These are phyloP conservation scores for Brasilioporus rufonigricans DNA, from an alignment of 768 basidiomycete species.

Conservation along the genomic window DNA sequence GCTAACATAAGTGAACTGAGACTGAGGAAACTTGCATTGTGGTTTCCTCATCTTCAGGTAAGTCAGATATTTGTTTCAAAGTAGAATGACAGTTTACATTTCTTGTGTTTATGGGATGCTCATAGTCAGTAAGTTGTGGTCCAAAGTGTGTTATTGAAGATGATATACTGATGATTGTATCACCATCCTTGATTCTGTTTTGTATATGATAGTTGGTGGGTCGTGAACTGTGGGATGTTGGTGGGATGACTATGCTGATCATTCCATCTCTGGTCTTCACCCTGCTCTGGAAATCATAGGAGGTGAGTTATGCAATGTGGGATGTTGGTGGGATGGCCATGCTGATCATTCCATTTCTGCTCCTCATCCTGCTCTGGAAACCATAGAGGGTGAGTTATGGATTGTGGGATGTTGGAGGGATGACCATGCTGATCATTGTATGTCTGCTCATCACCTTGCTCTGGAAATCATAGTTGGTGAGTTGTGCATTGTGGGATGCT, in stretches of 20 bases:
- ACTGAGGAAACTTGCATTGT: neutral
- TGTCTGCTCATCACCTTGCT: no score
- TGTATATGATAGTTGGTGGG: no score
- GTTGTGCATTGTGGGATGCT: neutral
- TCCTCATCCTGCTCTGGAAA: no score
- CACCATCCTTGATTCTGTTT: no score
- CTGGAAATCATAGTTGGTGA: neutral
- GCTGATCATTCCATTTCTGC: no score
- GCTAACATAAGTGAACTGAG: neutral
- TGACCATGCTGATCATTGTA: neutral
- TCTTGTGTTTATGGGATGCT: no score
- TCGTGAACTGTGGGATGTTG: neutral
- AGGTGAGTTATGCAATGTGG: neutral
- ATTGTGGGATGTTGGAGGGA: neutral
- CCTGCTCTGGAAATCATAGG: neutral
- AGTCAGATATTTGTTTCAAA: neutral
- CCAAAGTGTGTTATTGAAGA: no score
- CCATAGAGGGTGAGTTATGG: neutral
- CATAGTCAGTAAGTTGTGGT: no score
- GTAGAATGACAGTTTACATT: no score
- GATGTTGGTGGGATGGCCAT: neutral
- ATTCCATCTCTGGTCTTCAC: no score
- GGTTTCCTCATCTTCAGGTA: neutral
- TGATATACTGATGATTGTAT: no score
- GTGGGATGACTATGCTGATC: no score